These are phyloP conservation scores for Diplocarpon rosae DNA, from an alignment of 2,329 filamentous ascomycete species.

Conservation along the genomic window DNA sequence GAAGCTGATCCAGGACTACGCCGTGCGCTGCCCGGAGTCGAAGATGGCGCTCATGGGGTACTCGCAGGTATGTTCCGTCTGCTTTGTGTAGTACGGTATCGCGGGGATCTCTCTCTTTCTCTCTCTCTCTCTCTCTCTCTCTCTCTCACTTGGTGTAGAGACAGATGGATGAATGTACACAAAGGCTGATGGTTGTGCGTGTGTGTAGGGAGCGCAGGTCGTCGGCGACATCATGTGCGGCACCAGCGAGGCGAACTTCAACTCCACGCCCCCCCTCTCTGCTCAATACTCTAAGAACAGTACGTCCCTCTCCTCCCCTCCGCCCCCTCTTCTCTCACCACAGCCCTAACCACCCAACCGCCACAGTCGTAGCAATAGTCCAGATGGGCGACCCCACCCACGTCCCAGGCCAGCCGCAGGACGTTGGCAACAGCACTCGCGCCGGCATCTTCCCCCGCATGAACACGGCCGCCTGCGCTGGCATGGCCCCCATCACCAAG, in stretches of 20 bases:
- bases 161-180: too few species aligned
- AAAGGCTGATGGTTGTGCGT: neutral
- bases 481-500: conserved; percentile 8
- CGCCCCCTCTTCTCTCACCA: neutral
- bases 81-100: neutral
- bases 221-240: conserved; percentile 25
- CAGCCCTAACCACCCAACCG: neutral
- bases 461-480: conserved; percentile 3
- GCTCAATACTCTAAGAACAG: conserved; percentile 8
- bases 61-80: conserved; percentile 20
- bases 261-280: conserved; percentile 10
- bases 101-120: too few species aligned
- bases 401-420: conserved; percentile 22
- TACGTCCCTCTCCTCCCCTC: neutral
- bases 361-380: conserved; percentile 24
- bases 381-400: conserved; percentile 30
- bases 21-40: conserved; percentile 19
- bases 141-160: too few species aligned
- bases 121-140: too few species aligned
- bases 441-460: conserved; percentile 22
- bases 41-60: conserved; percentile 30
- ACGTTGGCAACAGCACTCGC: conserved; percentile 23
- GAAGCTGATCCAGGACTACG: conserved; percentile 24
- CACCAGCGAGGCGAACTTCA: conserved; percentile 18
- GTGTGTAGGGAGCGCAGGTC: conserved; percentile 21